A percentile compares a stretch with the other conserved stretches of the same genome.
Evolutionary conservation across 1,139 yeast genomes (phyloP).

Genomic region (Yamadazyma dendronema): DNA sequence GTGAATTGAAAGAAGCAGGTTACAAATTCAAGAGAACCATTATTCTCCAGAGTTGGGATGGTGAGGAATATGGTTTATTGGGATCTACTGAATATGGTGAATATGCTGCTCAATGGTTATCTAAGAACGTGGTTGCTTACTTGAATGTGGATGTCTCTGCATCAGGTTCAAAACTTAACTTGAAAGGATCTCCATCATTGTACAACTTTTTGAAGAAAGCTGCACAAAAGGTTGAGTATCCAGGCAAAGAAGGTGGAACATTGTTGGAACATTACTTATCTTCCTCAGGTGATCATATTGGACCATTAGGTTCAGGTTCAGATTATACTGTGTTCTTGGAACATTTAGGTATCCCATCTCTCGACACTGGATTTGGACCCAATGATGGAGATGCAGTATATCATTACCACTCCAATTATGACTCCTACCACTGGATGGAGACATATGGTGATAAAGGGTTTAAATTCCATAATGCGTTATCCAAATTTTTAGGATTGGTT

Average conservation of each 20-base stretch:
- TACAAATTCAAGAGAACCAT: conserved; percentile 42
- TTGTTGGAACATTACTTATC: conserved; percentile 59
- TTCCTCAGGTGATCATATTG: conserved; percentile 28
- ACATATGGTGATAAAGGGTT: conserved; percentile 55
- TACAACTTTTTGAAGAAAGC: conserved; percentile 31
- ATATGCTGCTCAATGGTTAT: conserved; percentile 32
- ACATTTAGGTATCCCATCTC: conserved; percentile 46
- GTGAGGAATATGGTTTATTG: conserved; percentile 48
- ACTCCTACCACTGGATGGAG: conserved; percentile 56
- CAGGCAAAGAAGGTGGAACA: conserved; percentile 39
- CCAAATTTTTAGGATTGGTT: conserved; percentile 58
- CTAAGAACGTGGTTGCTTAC: conserved; percentile 43
- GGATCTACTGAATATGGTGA: conserved; percentile 51
- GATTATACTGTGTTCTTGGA: conserved; percentile 49
- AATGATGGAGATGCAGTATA: conserved; percentile 36
- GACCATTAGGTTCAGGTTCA: conserved; percentile 44
- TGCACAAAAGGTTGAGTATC: conserved; percentile 44
- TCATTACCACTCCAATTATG: conserved; percentile 61
- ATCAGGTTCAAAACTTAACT: conserved; percentile 30
- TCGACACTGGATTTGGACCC: conserved; percentile 35
- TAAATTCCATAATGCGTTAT: conserved; percentile 52
- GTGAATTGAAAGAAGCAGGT: conserved; percentile 43
- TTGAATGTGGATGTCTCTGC: conserved; percentile 43
- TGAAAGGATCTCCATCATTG: conserved; percentile 42
- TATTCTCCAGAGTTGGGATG: conserved; percentile 43